Conservation (phyloP, 352 stramenopile genomes). For the Hyaloperonospora brassicae region DNA sequence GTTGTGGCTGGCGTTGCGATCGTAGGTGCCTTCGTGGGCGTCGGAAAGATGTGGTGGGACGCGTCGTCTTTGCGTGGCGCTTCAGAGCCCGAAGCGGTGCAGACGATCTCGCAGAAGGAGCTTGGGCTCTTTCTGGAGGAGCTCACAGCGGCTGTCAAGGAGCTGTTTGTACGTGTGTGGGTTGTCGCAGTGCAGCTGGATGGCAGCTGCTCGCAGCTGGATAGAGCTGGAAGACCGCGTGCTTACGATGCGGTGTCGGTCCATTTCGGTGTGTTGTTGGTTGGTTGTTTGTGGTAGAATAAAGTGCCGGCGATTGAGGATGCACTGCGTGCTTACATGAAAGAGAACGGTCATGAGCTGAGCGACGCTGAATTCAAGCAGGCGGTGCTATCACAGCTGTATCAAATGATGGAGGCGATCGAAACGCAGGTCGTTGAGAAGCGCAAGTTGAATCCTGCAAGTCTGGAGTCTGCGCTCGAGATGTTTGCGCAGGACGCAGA, state of each 20-base stretch:
- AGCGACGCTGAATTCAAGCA: constrained; percentile 71
- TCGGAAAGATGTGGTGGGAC: constrained; percentile 85
- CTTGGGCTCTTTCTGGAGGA: constrained; percentile 67
- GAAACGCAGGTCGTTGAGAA: constrained; percentile 58
- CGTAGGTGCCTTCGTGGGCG: constrained; percentile 53
- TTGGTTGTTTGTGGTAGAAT: constrained; percentile 22
- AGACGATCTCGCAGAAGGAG: constrained; percentile 57
- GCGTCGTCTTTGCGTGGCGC: constrained; percentile 32
- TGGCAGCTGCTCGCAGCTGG: too few species aligned
- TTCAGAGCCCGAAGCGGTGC: constrained; percentile 16
- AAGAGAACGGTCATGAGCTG: constrained; percentile 58
- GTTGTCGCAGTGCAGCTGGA: not conserved
- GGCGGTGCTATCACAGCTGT: constrained; percentile 62
- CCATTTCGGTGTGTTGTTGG: too few species aligned
- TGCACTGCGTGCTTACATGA: constrained; percentile 52
- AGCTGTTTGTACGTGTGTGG: constrained; percentile 64
- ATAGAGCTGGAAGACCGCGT: not conserved
- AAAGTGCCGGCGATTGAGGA: constrained; percentile 63
- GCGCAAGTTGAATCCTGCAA: constrained; percentile 53
- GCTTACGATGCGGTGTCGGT: too few species aligned
- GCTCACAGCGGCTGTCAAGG: constrained; percentile 47
- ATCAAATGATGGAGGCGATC: constrained; percentile 61
- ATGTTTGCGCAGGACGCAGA: constrained; percentile 54
- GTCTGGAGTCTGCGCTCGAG: constrained; percentile 52
- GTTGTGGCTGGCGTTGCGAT: constrained; percentile 63